Evolutionary conservation across 805 yeast genomes (phyloP), one percentile per base, ranked within the genome.

Genomic region (Candida nonsorbophila): DNA sequence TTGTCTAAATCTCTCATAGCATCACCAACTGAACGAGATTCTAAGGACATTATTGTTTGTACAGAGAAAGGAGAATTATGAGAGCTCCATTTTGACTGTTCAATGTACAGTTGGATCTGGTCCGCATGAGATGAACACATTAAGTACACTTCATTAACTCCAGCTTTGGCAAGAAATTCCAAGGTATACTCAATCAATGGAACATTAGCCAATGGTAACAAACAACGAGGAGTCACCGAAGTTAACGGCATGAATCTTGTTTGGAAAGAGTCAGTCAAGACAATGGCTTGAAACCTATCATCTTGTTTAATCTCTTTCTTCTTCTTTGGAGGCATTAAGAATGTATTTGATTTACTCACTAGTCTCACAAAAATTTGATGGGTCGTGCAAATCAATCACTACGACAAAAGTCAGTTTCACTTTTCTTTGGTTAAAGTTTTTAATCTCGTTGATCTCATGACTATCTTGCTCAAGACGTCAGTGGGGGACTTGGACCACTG

Each of bases 1-100:
- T 84, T 79, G 54, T 92, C 98, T 34, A 92, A 63, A 50, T 90
- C 97, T 53, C 98, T 73, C 94, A 92, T 84, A 13, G 95, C 94
- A 59, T 92, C 98, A 42, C 98, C 98, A 7, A 90, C 94, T 16
- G 94, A 84, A 54, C 88, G 65, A 7, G 92, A 79, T 53, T 90
- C 96, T 27, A 86, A 75, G 14, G 94, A 77, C 68, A 84, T 72
- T 30, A 90, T 74, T 3, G 94, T 82, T 27, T 77, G 74, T 25
- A 92, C 72, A 32, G 74, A 72, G 55, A 92, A 90, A 1, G 97
- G 95, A 2, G 94, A 75, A 49, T 79, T 74, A 1, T 77, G 67
- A 11, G 64, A 47, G 10, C 16, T 32, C 92, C 92, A 84, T 48
- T 78, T 79, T 19, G 85, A 78, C 5, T 60, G 51, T 42, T 80